Base-by-base conservation (phyloP, 805 yeast genomes). In the Teunomyces stri region DNA sequence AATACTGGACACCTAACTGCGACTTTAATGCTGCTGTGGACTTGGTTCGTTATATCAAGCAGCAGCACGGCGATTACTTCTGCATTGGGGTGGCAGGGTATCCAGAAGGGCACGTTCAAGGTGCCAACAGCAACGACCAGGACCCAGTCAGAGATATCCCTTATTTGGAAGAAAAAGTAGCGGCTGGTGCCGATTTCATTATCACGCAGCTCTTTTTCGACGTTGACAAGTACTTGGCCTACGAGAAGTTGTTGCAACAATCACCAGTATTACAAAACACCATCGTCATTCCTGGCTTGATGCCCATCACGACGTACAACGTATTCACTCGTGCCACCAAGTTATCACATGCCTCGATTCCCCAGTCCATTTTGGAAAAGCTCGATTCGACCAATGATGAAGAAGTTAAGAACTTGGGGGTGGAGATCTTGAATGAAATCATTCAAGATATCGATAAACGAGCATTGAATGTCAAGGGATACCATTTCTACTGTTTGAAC, bases 81-180 rank as follows among this genome's bases (percentile, higher is more conserved):
- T 87, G 96, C 61, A 75, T 92, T 46, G 99, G 99, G 50, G 99
- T 92, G 12, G 99, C 99, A 1, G 97, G 95, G 1, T 92, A 92
- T 65, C 97, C 99, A 6, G 99, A 92, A 63, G 99, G 99, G 15
- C 97, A 92, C 67, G 90, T 89, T 30, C 96, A 91, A 56, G 88
- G 84, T 55, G 36, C 49, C 10, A 42, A 42, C 20, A 75, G 69
- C 40, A 66, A 80, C 6, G 75, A 74, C 30, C 96, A 90, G 63
- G 79, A 81, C 57, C 82, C 85, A 0, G 61, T 63, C 18, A 76
- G 76, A 41, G 99, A 92, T 65, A 59, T 92, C 41, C 92, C 94
- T 5, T 89, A 66, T 60, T 75, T 94, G 65, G 79, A 82, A 43
- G 96, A 89, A 55, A 94, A 94, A 64, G 78, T 92, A 20, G 78